Percentiles rank a stretch among this genome's conserved stretches.
Evolutionary conservation across 345 rosid genomes (phyloP).

Genomic region (Angophora floribunda): DNA sequence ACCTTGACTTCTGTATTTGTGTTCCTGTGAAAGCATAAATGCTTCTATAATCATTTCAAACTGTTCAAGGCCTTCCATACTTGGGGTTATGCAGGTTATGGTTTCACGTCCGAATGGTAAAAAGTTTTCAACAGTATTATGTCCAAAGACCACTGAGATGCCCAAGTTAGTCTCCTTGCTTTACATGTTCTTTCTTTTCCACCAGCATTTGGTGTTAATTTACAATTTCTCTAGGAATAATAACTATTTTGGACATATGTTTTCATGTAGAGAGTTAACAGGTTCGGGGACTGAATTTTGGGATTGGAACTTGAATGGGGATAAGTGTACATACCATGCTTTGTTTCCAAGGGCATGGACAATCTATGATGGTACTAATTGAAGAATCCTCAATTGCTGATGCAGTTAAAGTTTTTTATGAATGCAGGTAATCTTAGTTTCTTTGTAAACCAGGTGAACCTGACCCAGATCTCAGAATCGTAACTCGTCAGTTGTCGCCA

Average conservation of each 20-base stretch:
- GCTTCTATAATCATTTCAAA: background rate
- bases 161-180: conserved; percentile 32
- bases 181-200: background rate
- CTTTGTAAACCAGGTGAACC: conserved; percentile 40
- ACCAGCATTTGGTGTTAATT: background rate
- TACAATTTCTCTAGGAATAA: background rate
- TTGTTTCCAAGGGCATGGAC: conserved; percentile 97
- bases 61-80: background rate
- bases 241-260: background rate
- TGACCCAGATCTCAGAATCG: conserved; percentile 77
- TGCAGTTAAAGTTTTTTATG: background rate
- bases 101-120: conserved; percentile 66
- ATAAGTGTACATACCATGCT: conserved; percentile 84
- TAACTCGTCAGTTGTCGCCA: conserved; percentile 88
- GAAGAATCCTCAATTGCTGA: background rate
- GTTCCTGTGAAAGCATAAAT: background rate
- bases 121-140: conserved; percentile 70
- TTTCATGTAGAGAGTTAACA: conserved; percentile 14
- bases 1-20: background rate
- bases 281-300: conserved; percentile 56
- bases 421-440: conserved; percentile 19
- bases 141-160: conserved; percentile 37
- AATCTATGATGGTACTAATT: conserved; percentile 56
- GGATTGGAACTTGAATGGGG: conserved; percentile 92
- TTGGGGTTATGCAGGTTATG: conserved; percentile 43